Conservation (phyloP, 257 asterid genomes). For the Salvia rosmarinus region DNA sequence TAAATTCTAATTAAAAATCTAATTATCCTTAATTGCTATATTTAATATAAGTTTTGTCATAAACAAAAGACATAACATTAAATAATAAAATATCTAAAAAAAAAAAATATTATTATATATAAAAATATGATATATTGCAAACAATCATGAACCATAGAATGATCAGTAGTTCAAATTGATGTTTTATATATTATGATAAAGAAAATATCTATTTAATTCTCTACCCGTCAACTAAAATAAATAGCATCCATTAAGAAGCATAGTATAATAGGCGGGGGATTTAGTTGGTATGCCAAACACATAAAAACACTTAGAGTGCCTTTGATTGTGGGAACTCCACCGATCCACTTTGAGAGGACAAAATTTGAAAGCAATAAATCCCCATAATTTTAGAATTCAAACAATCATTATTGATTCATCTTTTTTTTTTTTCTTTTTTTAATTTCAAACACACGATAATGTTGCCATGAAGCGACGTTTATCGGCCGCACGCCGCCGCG, state of each 20-base stretch:
- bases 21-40: too few species aligned
- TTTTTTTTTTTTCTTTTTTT: neutral
- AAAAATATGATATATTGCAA: too few species aligned
- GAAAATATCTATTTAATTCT: too few species aligned
- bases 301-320: slow-evolving; percentile 6
- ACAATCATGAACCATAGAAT: too few species aligned
- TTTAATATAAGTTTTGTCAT: too few species aligned
- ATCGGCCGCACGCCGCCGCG: slow-evolving; percentile 21
- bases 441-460: neutral
- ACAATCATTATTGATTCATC: neutral
- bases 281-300: slow-evolving; percentile 16
- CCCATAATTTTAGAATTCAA: neutral
- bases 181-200: too few species aligned
- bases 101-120: too few species aligned
- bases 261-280: neutral
- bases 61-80: too few species aligned
- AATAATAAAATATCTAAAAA: too few species aligned
- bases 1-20: too few species aligned
- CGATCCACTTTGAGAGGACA: slow-evolving; percentile 32
- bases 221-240: too few species aligned
- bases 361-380: neutral
- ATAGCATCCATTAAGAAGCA: neutral
- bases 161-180: too few species aligned
- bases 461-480: slow-evolving; percentile 19
- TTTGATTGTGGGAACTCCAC: slow-evolving; percentile 33